Conservation (phyloP, 164 flowering plant species). For the Chimonanthus praecox region DNA sequence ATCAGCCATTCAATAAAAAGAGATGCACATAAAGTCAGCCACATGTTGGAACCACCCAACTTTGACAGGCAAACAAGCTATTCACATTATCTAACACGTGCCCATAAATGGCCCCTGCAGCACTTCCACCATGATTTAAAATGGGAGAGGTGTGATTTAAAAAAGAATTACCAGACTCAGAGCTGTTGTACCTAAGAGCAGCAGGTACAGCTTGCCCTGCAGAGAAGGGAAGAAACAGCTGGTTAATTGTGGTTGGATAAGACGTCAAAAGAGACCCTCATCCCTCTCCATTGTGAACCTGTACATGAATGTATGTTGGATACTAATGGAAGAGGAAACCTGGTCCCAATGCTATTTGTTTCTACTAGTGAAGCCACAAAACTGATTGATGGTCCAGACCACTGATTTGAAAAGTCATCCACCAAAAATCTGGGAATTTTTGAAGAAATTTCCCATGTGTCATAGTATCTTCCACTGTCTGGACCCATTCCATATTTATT, state of each 20-base stretch:
- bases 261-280: background rate
- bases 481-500: too few relatives aligned
- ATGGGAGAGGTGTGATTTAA: background rate
- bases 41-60: background rate
- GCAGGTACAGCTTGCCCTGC: slow-evolving; percentile 81
- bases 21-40: background rate
- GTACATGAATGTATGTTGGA: background rate
- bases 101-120: background rate
- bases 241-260: background rate
- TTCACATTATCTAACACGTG: background rate
- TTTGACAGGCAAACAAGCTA: background rate
- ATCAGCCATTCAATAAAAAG: background rate
- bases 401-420: too few relatives aligned
- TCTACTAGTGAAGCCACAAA: too few relatives aligned
- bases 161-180: slow-evolving; percentile 69
- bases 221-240: slow-evolving; percentile 1
- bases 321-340: too few relatives aligned
- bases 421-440: too few relatives aligned
- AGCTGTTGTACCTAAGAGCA: slow-evolving; percentile 95
- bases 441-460: too few relatives aligned
- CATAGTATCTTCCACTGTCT: too few relatives aligned
- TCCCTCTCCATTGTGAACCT: background rate
- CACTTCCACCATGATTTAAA: background rate
- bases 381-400: too few relatives aligned
- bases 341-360: too few relatives aligned